Evolutionary conservation across 345 rosid species (phyloP).

Genomic region (Aethionema arabicum): DNA sequence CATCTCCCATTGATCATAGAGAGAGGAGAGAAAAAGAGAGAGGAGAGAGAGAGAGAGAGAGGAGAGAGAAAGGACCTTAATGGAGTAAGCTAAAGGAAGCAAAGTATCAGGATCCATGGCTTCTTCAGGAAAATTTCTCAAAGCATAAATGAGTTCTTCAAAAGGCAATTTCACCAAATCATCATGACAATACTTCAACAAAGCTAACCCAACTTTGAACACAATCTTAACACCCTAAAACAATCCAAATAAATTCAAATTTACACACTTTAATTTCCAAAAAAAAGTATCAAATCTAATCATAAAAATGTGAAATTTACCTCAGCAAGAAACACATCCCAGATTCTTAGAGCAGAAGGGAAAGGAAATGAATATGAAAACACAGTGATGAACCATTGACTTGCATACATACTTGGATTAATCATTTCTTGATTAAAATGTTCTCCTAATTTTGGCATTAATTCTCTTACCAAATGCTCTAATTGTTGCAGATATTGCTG

Average conservation of each 20-base stretch:
- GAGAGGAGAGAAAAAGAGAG: background rate
- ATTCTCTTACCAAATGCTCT: conserved; percentile 70
- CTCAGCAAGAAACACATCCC: conserved; percentile 97
- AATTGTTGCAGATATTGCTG: conserved; percentile 84
- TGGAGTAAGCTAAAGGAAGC: conserved; percentile 86
- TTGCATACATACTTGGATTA: conserved; percentile 98
- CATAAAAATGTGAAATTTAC: conserved; percentile 40
- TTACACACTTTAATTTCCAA: too few relatives aligned
- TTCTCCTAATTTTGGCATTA: conserved; percentile 87
- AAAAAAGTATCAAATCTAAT: too few relatives aligned
- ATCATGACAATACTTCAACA: conserved; percentile 83
- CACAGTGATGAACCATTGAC: conserved; percentile 98
- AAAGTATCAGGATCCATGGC: conserved; percentile 88
- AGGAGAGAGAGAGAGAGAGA: conserved; percentile 15
- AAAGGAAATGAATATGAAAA: conserved; percentile 94
- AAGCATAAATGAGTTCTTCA: conserved; percentile 87
- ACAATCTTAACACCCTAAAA: conserved; percentile 90
- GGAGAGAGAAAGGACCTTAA: conserved; percentile 57
- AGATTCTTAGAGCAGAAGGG: conserved; percentile 85
- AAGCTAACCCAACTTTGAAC: conserved; percentile 92
- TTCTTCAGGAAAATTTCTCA: conserved; percentile 89
- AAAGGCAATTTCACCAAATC: conserved; percentile 91
- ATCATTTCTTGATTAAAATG: conserved; percentile 88
- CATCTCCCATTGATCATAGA: background rate
- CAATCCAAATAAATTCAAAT: background rate